These are phyloP conservation scores for Aspergillus spinulosporus DNA, from an alignment of 2,329 filamentous ascomycete genomes.

Conservation along the genomic window DNA sequence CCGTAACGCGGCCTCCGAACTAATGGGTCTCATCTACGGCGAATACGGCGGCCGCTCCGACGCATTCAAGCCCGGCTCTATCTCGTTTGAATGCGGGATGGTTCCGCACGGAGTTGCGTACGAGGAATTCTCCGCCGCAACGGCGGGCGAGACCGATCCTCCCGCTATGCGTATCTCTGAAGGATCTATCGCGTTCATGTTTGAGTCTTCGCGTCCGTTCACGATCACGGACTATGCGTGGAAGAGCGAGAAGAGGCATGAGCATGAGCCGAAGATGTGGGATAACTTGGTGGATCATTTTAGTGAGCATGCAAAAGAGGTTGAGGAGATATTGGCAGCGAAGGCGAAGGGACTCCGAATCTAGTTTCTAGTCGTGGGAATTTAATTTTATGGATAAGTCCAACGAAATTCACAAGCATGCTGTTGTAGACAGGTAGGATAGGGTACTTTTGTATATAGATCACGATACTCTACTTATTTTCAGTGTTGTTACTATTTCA, in stretches of 20 bases:
- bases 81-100: background rate
- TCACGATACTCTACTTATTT: no score
- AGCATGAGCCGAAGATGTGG: constrained; percentile 56
- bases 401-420: no score
- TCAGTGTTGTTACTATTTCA: no score
- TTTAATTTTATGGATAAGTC: no score
- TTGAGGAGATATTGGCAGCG: constrained; percentile 47
- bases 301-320: constrained; percentile 48
- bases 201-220: background rate
- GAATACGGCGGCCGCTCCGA: background rate
- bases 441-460: no score
- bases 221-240: constrained; percentile 18
- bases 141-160: background rate
- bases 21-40: constrained; percentile 41
- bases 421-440: no score
- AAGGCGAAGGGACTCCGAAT: constrained; percentile 20
- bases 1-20: constrained; percentile 41
- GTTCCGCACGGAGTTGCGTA: background rate
- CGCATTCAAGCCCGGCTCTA: background rate
- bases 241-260: constrained; percentile 43
- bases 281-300: constrained; percentile 57
- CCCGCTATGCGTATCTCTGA: background rate
- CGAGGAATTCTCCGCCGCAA: background rate
- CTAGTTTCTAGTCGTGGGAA: no score
- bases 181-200: background rate